These are phyloP conservation scores for Tricholoma furcatifolium DNA, from an alignment of 768 basidiomycete species.

Conservation along the genomic window DNA sequence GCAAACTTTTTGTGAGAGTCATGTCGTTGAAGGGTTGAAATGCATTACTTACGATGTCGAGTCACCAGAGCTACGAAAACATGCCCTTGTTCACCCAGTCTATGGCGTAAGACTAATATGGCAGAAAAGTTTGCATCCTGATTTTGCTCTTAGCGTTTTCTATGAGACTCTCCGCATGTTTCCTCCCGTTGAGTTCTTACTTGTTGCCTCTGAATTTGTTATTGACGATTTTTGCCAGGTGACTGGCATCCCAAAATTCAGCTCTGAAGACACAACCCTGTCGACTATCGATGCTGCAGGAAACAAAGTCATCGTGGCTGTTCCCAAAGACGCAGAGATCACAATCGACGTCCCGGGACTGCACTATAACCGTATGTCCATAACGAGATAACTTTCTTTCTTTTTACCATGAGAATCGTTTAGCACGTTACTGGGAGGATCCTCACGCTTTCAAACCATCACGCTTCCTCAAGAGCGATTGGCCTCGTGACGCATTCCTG, in stretches of 20 bases:
- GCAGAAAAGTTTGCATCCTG: not conserved
- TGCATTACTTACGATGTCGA: not conserved
- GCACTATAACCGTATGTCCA: slow-evolving; percentile 49
- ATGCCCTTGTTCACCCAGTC: slow-evolving; percentile 37
- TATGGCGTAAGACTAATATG: slow-evolving; percentile 30
- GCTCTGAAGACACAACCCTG: slow-evolving; percentile 46
- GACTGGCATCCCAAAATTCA: slow-evolving; percentile 39
- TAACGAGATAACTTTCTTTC: not conserved
- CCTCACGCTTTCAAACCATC: slow-evolving; percentile 44
- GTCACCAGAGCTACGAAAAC: slow-evolving; percentile 36
- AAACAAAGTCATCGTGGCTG: slow-evolving; percentile 34
- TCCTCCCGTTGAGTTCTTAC: slow-evolving; percentile 36
- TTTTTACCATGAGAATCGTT: not conserved
- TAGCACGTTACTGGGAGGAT: slow-evolving; percentile 57
- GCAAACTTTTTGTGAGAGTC: slow-evolving; percentile 28
- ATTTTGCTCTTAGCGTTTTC: slow-evolving; percentile 35
- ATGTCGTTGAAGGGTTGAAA: not conserved
- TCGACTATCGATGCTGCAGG: slow-evolving; percentile 33
- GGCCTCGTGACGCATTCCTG: slow-evolving; percentile 53
- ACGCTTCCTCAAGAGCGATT: slow-evolving; percentile 48
- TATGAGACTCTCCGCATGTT: slow-evolving; percentile 51
- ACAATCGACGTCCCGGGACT: slow-evolving; percentile 36
- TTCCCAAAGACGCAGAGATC: slow-evolving; percentile 43
- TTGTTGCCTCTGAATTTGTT: not conserved
- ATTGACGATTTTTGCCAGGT: slow-evolving; percentile 26